Percentiles rank a stretch among this genome's conserved stretches.
Conservation (phyloP, 2,329 filamentous ascomycete species). For the Calonectria naviculata region DNA sequence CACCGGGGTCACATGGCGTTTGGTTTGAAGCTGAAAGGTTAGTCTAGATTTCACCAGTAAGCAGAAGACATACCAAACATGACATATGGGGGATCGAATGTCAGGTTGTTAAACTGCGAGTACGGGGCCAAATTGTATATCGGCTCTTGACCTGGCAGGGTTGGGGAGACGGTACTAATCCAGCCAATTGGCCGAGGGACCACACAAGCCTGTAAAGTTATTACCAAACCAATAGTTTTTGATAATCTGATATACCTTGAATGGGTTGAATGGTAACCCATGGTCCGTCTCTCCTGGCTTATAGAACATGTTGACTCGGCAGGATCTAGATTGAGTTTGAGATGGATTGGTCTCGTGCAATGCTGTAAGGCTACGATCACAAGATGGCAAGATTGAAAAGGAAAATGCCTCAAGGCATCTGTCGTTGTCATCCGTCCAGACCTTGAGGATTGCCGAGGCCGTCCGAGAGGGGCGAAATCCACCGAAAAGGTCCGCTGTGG, state of each 20-base stretch:
- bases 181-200: slow-evolving; percentile 17
- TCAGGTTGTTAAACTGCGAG: slow-evolving; percentile 19
- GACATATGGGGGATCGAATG: slow-evolving; percentile 17
- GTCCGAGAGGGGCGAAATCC: neutral
- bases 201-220: slow-evolving; percentile 1
- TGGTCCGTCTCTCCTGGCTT: slow-evolving; percentile 14
- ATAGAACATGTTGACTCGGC: slow-evolving; percentile 11
- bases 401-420: neutral
- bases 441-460: neutral
- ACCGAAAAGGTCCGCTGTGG: neutral
- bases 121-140: slow-evolving; percentile 19
- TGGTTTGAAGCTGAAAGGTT: slow-evolving; percentile 1
- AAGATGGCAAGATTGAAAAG: too few relatives aligned
- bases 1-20: neutral
- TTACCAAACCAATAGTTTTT: neutral
- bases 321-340: neutral
- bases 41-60: neutral
- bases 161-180: slow-evolving; percentile 10
- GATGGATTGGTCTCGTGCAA: neutral
- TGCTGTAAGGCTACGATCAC: neutral
- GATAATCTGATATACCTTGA: neutral
- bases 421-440: neutral
- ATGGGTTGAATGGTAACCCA: slow-evolving; percentile 11
- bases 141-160: neutral
- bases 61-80: neutral